Evolutionary conservation across 106 monocot genomes (phyloP).

Genomic region (Dendrobium nobile): DNA sequence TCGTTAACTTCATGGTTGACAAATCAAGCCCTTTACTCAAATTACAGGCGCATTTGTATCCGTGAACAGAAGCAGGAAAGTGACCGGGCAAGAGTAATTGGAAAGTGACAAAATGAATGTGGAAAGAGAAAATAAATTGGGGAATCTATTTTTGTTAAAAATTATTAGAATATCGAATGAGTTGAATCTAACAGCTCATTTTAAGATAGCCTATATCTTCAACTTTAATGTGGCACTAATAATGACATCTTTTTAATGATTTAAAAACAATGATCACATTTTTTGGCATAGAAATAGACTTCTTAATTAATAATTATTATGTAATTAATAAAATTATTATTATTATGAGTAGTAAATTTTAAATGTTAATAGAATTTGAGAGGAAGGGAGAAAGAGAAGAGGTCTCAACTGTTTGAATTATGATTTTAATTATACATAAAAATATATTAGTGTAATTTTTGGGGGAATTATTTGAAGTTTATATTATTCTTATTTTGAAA

Average conservation of each 20-base stretch:
- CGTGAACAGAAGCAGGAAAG: neutral
- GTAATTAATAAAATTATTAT: too few relatives aligned
- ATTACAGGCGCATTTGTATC: neutral
- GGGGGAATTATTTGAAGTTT: too few relatives aligned
- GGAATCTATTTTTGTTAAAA: neutral
- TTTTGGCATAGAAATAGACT: neutral
- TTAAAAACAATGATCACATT: neutral
- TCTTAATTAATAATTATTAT: too few relatives aligned
- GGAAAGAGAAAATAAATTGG: neutral
- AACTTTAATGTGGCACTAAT: neutral
- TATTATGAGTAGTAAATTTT: too few relatives aligned
- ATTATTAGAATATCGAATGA: too few relatives aligned
- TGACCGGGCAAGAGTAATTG: neutral
- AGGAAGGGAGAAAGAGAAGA: too few relatives aligned
- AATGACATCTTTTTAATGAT: neutral
- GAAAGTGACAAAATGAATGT: slow-evolving; percentile 1
- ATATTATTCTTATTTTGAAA: too few relatives aligned
- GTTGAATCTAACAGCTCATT: neutral
- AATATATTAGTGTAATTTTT: too few relatives aligned
- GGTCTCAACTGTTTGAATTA: too few relatives aligned
- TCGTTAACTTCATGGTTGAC: neutral
- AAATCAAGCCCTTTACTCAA: neutral
- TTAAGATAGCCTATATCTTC: neutral
- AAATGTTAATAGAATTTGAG: too few relatives aligned
- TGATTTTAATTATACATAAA: too few relatives aligned